A percentile compares a stretch with the other conserved stretches of the same genome.
Conservation (phyloP, 176 grass and related monocot species). For the Lolium multiflorum region DNA sequence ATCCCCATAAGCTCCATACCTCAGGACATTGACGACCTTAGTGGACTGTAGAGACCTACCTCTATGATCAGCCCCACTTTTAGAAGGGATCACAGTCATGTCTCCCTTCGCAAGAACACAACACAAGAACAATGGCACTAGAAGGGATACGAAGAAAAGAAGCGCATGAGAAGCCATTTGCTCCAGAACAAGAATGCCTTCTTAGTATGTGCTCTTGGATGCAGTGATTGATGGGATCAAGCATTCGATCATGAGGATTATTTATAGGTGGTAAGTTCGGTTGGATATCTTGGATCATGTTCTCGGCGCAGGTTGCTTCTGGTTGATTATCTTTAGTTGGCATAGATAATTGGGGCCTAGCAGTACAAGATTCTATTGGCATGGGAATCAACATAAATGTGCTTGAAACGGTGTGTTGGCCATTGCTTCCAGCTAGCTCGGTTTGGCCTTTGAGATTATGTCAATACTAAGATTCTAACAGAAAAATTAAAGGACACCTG, state of each 20-base stretch:
- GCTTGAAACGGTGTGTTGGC: slow-evolving; percentile 12
- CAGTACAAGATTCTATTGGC: slow-evolving; percentile 32
- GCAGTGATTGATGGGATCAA: slow-evolving; percentile 7
- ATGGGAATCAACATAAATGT: slow-evolving; percentile 29
- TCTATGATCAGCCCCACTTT: background rate
- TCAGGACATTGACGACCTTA: slow-evolving; percentile 44
- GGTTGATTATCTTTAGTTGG: slow-evolving; percentile 18
- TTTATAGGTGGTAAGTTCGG: slow-evolving; percentile 20
- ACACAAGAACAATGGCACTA: slow-evolving; percentile 4
- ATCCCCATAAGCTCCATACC: slow-evolving; percentile 59
- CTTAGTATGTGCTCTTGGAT: background rate
- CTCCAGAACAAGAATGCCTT: background rate
- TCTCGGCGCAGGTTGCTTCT: slow-evolving; percentile 34
- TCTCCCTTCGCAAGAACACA: slow-evolving; percentile 19
- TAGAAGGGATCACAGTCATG: background rate
- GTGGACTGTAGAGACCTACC: slow-evolving; percentile 26
- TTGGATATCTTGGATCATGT: slow-evolving; percentile 24
- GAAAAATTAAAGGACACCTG: background rate
- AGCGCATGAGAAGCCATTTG: slow-evolving; percentile 13
- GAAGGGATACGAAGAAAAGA: background rate
- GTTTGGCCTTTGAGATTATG: background rate
- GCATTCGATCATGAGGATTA: background rate
- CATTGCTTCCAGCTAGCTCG: background rate
- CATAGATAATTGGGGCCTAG: slow-evolving; percentile 29
- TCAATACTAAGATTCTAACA: background rate